These are phyloP conservation scores for Trichoderma sp. DNA, from an alignment of 2,329 filamentous ascomycete genomes.

Conservation along the genomic window DNA sequence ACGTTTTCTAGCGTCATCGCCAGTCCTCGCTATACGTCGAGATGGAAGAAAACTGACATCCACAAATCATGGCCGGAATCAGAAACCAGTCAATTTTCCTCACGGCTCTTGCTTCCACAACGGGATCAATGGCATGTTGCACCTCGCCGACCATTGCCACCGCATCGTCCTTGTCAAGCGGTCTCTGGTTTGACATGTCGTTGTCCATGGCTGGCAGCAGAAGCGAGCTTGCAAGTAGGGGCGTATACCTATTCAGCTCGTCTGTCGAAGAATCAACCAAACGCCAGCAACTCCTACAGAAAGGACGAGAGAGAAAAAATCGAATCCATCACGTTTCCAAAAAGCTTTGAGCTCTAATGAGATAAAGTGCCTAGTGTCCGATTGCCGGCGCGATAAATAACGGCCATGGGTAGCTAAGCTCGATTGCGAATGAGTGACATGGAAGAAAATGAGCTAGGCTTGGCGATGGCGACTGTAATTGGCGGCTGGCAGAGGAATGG, in stretches of 20 bases:
- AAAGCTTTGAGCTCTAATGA: neutral
- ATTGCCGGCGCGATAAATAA: neutral
- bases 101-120: conserved; percentile 57
- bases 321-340: neutral
- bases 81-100: conserved; percentile 68
- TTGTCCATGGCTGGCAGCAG: neutral
- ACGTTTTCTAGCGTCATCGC: neutral
- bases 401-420: neutral
- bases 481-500: neutral
- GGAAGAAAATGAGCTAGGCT: conserved; percentile 10
- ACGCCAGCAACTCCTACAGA: neutral
- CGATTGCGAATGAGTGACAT: neutral
- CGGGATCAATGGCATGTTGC: conserved; percentile 55
- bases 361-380: conserved; percentile 10
- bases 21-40: neutral
- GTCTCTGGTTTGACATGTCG: neutral
- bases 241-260: no score
- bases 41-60: conserved; percentile 37
- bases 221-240: neutral
- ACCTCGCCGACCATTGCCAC: conserved; percentile 61
- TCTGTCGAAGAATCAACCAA: no score
- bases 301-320: neutral
- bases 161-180: conserved; percentile 36
- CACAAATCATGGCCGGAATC: conserved; percentile 67
- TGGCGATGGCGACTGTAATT: conserved; percentile 1